phyloP scores from a whole-genome alignment of 2,329 filamentous ascomycete species.

The Paracorniculantispora psalliotae region DNA sequence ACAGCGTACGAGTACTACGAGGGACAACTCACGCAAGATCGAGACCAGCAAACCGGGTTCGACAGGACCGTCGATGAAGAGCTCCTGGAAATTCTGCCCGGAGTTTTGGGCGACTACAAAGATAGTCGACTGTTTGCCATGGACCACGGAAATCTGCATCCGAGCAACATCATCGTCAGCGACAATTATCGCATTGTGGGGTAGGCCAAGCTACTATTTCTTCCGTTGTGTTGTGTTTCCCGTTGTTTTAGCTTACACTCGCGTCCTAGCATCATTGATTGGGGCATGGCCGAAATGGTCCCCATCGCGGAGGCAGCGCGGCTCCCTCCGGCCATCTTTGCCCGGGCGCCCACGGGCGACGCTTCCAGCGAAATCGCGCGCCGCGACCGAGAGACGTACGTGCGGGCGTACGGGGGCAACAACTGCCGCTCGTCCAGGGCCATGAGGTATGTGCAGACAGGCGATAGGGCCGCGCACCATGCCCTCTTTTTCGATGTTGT shows the following conservation, averaged over 20 bases:
- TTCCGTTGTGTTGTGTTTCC: too few species aligned
- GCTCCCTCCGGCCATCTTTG: background rate
- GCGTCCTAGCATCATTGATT: constrained; percentile 5
- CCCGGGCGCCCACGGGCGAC: background rate
- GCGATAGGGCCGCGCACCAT: background rate
- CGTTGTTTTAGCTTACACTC: too few species aligned
- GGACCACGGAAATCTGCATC: background rate
- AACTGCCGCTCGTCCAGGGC: background rate
- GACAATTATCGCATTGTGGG: background rate
- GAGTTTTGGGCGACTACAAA: background rate
- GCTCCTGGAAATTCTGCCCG: background rate
- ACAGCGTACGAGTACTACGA: background rate
- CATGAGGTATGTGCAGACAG: background rate
- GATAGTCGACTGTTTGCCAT: background rate
- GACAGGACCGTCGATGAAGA: background rate
- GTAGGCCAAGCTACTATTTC: too few species aligned
- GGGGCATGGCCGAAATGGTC: constrained; percentile 1
- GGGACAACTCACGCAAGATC: background rate
- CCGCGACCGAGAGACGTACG: background rate
- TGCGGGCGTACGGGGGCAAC: background rate
- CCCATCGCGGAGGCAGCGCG: background rate
- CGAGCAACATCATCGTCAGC: background rate
- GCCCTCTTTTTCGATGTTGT: background rate
- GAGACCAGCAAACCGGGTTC: too few species aligned
- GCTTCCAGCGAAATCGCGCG: background rate